phyloP scores from a whole-genome alignment of 2,329 filamentous ascomycete genomes.

The Penicillium palitans region DNA sequence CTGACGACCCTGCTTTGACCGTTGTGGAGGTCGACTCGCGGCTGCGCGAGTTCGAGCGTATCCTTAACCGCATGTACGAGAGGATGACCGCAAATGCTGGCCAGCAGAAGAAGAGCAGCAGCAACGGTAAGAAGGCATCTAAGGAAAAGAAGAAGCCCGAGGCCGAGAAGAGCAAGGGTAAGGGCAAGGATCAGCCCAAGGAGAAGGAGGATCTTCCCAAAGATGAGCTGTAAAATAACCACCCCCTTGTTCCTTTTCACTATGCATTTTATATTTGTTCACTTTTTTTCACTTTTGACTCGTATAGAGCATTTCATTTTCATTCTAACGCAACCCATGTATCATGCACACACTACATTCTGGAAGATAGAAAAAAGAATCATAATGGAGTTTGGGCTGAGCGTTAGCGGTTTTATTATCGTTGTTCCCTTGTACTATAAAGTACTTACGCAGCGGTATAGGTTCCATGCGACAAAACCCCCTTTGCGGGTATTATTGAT shows the following conservation, averaged over 20 bases:
- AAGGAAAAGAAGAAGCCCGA: constrained; percentile 36
- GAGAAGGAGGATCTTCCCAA: constrained; percentile 32
- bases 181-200: constrained; percentile 21
- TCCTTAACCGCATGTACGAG: constrained; percentile 38
- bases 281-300: constrained; percentile 4
- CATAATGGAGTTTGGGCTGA: constrained; percentile 20
- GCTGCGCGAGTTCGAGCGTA: constrained; percentile 66
- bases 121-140: constrained; percentile 24
- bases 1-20: constrained; percentile 73
- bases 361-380: constrained; percentile 24
- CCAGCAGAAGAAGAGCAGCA: constrained; percentile 26
- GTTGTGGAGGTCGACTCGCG: constrained; percentile 70
- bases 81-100: constrained; percentile 49
- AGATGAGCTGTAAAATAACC: constrained; percentile 33
- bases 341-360: constrained; percentile 17
- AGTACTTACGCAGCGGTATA: too few relatives aligned
- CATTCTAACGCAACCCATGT: constrained; percentile 18
- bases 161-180: constrained; percentile 29
- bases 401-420: constrained; percentile 1
- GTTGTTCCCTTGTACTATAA: neutral
- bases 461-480: too few relatives aligned
- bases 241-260: constrained; percentile 2
- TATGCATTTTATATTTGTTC: constrained; percentile 14
- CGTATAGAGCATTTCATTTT: constrained; percentile 20
- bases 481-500: too few relatives aligned